phyloP scores from a whole-genome alignment of 345 rosid species.

The Salix brachista region DNA sequence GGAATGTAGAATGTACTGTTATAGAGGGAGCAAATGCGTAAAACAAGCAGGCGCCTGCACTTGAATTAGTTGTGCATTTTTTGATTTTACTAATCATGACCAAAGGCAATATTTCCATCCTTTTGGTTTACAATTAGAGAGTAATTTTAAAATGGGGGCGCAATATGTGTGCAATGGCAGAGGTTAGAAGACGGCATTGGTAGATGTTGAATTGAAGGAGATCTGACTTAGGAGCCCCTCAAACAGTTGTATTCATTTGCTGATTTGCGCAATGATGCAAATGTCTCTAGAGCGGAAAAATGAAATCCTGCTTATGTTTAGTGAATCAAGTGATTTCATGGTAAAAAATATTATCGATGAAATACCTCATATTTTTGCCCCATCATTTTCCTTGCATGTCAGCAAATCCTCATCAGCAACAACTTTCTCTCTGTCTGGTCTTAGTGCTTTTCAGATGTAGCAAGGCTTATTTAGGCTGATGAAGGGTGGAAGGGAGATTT shows the following conservation, averaged over 20 bases:
- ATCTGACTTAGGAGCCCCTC: background rate
- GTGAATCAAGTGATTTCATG: background rate
- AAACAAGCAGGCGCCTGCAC: background rate
- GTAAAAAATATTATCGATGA: background rate
- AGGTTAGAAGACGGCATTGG: background rate
- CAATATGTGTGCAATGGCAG: background rate
- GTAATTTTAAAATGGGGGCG: background rate
- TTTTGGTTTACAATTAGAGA: background rate
- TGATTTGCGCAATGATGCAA: background rate
- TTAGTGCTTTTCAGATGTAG: too few species aligned
- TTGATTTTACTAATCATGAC: background rate
- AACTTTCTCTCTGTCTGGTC: background rate
- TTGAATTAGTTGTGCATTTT: background rate
- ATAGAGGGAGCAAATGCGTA: background rate
- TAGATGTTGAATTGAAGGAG: background rate
- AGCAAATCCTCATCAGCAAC: background rate
- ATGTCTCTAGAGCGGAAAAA: background rate
- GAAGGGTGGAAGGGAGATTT: background rate
- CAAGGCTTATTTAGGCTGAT: too few species aligned
- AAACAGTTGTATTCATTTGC: background rate
- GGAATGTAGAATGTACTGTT: background rate
- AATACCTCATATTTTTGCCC: background rate
- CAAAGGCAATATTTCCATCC: background rate
- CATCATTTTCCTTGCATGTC: background rate
- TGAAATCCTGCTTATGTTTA: background rate